phyloP scores from a whole-genome alignment of 306 rosid genomes.

The Trifolium fragiferum region DNA sequence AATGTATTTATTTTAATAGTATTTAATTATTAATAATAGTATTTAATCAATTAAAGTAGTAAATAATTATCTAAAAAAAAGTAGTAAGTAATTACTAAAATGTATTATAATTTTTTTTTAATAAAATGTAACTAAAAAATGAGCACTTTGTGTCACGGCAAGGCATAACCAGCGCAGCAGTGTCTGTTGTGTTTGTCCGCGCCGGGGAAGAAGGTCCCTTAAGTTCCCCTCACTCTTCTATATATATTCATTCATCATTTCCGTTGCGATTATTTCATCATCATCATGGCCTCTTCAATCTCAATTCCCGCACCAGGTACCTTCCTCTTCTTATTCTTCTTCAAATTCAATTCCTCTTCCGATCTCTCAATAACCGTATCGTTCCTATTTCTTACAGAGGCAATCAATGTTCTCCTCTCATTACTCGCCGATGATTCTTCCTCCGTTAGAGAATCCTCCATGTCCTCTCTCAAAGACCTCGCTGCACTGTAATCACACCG shows the following conservation, averaged over 20 bases:
- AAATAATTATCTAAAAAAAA: too few relatives aligned
- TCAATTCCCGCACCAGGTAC: conserved; percentile 81
- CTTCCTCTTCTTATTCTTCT: conserved; percentile 34
- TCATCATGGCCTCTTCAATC: conserved; percentile 69
- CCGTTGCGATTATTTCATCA: neutral
- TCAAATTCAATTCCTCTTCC: conserved; percentile 16
- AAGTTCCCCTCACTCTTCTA: neutral
- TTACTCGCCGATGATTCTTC: conserved; percentile 82
- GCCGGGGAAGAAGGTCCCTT: conserved; percentile 4
- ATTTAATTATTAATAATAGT: too few relatives aligned
- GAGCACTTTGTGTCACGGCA: conserved; percentile 4
- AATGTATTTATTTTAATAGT: too few relatives aligned
- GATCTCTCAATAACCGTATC: conserved; percentile 32
- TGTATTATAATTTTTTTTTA: too few relatives aligned
- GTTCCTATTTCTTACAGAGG: conserved; percentile 56
- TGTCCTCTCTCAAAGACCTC: conserved; percentile 81
- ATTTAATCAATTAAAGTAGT: too few relatives aligned
- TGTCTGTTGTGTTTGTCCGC: conserved; percentile 16
- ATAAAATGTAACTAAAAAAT: neutral
- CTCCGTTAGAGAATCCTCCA: conserved; percentile 75
- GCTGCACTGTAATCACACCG: conserved; percentile 60
- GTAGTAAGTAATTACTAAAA: too few relatives aligned
- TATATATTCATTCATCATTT: neutral
- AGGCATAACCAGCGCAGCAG: conserved; percentile 42
- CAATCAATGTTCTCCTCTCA: conserved; percentile 84